Base-by-base conservation (phyloP, 2,329 filamentous ascomycete genomes). In the Fusarium azukiicola region DNA sequence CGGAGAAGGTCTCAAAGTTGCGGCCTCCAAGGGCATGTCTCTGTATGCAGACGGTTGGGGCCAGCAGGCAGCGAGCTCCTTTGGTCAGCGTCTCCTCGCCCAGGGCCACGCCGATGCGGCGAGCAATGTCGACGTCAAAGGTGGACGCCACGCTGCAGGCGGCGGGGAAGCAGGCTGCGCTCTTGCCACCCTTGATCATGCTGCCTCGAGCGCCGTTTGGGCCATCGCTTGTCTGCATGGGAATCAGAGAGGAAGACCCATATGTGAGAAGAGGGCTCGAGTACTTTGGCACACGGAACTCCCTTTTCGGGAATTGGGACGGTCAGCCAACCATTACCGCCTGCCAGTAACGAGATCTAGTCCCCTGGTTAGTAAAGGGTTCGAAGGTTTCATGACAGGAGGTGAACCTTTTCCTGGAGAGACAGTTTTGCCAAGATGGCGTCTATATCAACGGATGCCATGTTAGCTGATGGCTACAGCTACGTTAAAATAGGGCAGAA, bases 61-160 rank as follows among this genome's bases (percentile, higher is more conserved):
- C 83, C 42, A 84, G 90, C 74, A 95, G 92, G n/a, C 96, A 91
- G 80, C 96, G 94, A 13, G 95, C 91, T 69, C 95, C 95, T 86
- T 97, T 97, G 73, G 81, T 83, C 8, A 84, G 81, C 5, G 85
- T 83, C 69, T 88, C 94, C 40, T 93, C 90, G 32, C 91, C 94
- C 77, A 95, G 90, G n/a, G 93, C 87, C 42, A 89, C 85, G 17
- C 94, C 94, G n/a, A 94, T 89, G 69, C 91, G 86, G 64, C 91
- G 86, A 52, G 94, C 89, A 32, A 95, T 86, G 9, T 92, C 90
- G 5, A 88, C 81, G 81, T 95, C 93, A 88, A 93, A 95, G n/a
- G 94, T 94, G 21, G 94, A 92, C 9, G 93, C 94, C 75, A 95
- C 80, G 27, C 80, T 78, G 68, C 84, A 85, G 27, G 84, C 86